Conservation (phyloP, 345 rosid genomes). For the rapeseed (Brassica napus) region DNA sequence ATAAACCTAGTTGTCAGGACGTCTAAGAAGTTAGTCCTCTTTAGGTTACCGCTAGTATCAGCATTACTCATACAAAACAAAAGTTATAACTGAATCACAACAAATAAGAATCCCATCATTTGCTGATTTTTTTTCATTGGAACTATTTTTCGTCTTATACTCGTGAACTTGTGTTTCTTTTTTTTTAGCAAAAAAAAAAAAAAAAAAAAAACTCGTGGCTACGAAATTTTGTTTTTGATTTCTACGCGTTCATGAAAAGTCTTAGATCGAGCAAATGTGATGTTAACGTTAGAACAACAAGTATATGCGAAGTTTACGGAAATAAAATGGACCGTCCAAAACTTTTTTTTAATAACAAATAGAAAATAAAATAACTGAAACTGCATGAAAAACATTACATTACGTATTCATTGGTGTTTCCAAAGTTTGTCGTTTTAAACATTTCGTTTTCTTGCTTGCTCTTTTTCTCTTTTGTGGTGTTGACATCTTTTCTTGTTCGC, state of each 20-base stretch:
- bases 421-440: conserved; percentile 17
- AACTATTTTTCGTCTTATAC: conserved; percentile 20
- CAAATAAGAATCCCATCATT: conserved; percentile 10
- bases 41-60: neutral
- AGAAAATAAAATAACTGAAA: neutral
- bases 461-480: conserved; percentile 15
- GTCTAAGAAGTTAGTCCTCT: neutral
- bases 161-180: neutral
- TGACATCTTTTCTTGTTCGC: neutral
- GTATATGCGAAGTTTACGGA: conserved; percentile 30
- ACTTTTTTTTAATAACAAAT: neutral
- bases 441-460: conserved; percentile 34
- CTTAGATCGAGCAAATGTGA: conserved; percentile 23
- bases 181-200: too few relatives aligned
- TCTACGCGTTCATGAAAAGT: conserved; percentile 1
- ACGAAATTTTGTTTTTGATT: neutral
- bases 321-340: conserved; percentile 35
- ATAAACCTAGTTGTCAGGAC: too few relatives aligned
- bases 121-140: conserved; percentile 20
- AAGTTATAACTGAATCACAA: neutral
- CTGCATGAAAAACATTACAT: conserved; percentile 27
- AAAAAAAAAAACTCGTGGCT: conserved; percentile 27
- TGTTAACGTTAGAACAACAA: conserved; percentile 30
- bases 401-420: conserved; percentile 16
- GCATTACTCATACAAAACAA: conserved; percentile 11